Base-by-base conservation (phyloP, 2,329 filamentous ascomycete genomes). In the Colletotrichum phormii region DNA sequence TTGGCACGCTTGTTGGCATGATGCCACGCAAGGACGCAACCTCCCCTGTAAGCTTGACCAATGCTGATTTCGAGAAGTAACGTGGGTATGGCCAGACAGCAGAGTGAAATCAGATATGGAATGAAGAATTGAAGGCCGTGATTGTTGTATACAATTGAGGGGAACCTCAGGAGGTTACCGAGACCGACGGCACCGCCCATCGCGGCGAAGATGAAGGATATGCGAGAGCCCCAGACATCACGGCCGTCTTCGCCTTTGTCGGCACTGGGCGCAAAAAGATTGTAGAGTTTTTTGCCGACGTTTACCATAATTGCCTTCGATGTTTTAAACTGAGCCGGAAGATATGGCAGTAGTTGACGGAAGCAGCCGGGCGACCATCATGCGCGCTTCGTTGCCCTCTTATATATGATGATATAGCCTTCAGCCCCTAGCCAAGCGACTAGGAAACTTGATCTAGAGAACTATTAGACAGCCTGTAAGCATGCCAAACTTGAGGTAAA, bases 61-160 rank as follows among this genome's bases (percentile, higher is more conserved):
- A 93, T 93, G 46, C 91, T 92, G 62, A 89, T 87, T 73, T 90
- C 87, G 29, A 89, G 83, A 5, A 88, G 82, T 11, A 89, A 81
- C 0, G 86, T 82, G 0, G 88, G 88, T 22, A 89, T 89, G 13
- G 87, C 88, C 51, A 90, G 81, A 12, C 87, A 77, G 65, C 86
- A 84, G 4, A 89, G 81, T 0, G 87, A 86, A 8, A 89, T 78
- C 12, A 88, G 73, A 70, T 89, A 89, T 0, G 87, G 88, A 22
- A 89, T 86, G 76, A 89, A 89, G 86, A 86, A 89, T 72, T 89
- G 88, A 0, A 89, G 80, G 9, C 88, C 88, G 60, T 87, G 83
- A 75, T 89, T 89, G 77, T 88, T 88, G 82, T 88, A 89, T 1
- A 89, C 84, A 35, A 88, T 86, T 0, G 86, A 89, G 0, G 87